Base-by-base conservation (phyloP, 1,139 yeast genomes). In the Pichia sp. region DNA sequence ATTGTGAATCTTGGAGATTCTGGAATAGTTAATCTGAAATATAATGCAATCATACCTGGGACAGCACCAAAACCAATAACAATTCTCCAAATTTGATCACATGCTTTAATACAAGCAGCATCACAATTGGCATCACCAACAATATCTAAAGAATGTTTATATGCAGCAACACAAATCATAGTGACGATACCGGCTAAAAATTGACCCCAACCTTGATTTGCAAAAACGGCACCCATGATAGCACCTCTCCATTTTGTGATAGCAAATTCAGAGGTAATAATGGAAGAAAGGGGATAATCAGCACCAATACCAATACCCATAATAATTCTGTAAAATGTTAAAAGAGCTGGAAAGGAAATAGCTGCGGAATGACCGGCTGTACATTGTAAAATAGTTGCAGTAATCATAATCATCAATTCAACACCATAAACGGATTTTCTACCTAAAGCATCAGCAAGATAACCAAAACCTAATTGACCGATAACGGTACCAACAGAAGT, bases 291-390 rank as follows among this genome's bases (percentile, higher is more conserved):
- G 55, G 98, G 98, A 68, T 91, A 91, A 69, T 91, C 98, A 72
- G 97, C 98, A 70, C 98, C 98, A 58, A 91, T 93, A 79, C 98
- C 98, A 56, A 91, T 80, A 70, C 95, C 95, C 86, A 80, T 80
- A 48, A 84, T 58, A 50, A 85, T 79, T 76, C 95, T 81, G 65
- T 78, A 78, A 54, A 81, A 78, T n/a, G 80, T 66, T 50, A 85
- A 70, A 42, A 83, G 70, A 39, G 89, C 94, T 39, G 76, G 78
- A 57, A 85, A 82, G 61, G 72, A 74, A 50, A 85, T 66, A 47
- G 83, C 91, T 25, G 86, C 78, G 23, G 93, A 75, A 9, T 63
- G 53, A 55, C 91, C 94, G 41, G 81, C 52, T 47, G 74, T 65
- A 74, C 81, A 84, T 72, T 78, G 96, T 60, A 86, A 69, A 60